These are phyloP conservation scores for Epichloe sylvatica DNA, from an alignment of 2,329 filamentous ascomycete species.

Conservation along the genomic window DNA sequence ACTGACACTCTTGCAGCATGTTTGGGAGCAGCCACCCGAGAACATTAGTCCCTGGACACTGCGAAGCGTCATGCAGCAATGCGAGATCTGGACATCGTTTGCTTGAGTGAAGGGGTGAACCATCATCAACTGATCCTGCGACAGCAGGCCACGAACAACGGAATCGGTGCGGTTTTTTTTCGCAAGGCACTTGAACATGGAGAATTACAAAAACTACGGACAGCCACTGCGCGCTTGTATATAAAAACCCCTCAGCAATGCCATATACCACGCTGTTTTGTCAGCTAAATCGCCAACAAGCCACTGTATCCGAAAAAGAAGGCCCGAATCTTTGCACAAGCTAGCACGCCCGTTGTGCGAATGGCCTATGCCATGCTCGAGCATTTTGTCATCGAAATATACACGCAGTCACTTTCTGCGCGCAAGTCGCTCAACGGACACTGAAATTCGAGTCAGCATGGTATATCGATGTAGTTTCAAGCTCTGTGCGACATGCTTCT, in stretches of 20 bases:
- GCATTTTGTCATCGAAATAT: constrained; percentile 12
- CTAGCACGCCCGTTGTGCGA: constrained; percentile 16
- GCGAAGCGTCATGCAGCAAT: constrained; percentile 29
- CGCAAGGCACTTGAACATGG: not conserved
- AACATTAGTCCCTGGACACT: constrained; percentile 28
- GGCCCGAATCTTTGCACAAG: constrained; percentile 15
- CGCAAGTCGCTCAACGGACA: too few species aligned
- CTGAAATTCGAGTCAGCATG: too few species aligned
- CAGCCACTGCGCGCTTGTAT: too few species aligned
- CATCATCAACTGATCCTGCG: too few species aligned
- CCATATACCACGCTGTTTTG: not conserved
- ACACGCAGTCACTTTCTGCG: too few species aligned
- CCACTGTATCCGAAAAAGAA: constrained; percentile 6
- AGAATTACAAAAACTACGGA: not conserved
- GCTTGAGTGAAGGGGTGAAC: constrained; percentile 15
- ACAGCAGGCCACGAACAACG: too few species aligned
- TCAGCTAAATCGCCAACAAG: too few species aligned
- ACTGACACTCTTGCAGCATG: constrained; percentile 24
- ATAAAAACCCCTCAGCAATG: not conserved
- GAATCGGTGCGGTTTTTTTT: not conserved
- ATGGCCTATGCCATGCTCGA: constrained; percentile 13
- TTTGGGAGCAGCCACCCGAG: constrained; percentile 24
- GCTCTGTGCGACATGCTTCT: too few species aligned
- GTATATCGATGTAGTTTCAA: too few species aligned
- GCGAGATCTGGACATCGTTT: constrained; percentile 35